Evolutionary conservation across 305 asterid genomes (phyloP), one percentile per base, ranked within the genome.

Genomic region (Fraxinus greggii): DNA sequence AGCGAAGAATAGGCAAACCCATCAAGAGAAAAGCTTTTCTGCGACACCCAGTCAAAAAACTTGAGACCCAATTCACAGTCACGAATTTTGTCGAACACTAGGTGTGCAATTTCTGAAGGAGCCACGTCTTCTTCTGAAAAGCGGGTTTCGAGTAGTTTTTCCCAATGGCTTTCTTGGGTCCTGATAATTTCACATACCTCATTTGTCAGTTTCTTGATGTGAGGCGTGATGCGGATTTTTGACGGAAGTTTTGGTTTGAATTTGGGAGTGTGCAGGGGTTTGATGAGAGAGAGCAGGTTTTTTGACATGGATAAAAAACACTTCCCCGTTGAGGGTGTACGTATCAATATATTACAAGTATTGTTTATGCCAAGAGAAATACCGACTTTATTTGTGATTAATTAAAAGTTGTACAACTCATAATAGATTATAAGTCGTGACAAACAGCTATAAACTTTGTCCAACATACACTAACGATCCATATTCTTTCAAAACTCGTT

Each of bases 51-150:
- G 79, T 82, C 86, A 40, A 89, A 91, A 92, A 95, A 95, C 75
- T 89, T 93, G 78, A 95, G 89, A 80, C 94, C 99, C 84, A 91
- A 86, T 74, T 83, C 86, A 54, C 87, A 85, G 85, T 95, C 92
- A 31, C 88, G 96, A 90, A 94, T 86, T 93, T 88, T 92, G 86
- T 93, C 99, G 86, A 95, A 91, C 97, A 95, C 95, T 19, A 85
- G 82, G 93, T 89, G 92, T 80, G 99, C 98, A 90, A 95, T 87
- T 38, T 93, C 93, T 0, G 97, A 88, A 17, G 98, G 97, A 67
- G 90, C 87, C 4, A 88, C 81, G 33, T 90, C 92, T 78, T 88
- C 95, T 26, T 90, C 93, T 0, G 85, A 84, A 32, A 94, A 87
- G 0, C 94, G 93, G 80, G 86, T 83, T 82, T 90, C 91, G 67